phyloP scores from a whole-genome alignment of 1,139 yeast genomes.

The Lodderomyces jiufengensis region DNA sequence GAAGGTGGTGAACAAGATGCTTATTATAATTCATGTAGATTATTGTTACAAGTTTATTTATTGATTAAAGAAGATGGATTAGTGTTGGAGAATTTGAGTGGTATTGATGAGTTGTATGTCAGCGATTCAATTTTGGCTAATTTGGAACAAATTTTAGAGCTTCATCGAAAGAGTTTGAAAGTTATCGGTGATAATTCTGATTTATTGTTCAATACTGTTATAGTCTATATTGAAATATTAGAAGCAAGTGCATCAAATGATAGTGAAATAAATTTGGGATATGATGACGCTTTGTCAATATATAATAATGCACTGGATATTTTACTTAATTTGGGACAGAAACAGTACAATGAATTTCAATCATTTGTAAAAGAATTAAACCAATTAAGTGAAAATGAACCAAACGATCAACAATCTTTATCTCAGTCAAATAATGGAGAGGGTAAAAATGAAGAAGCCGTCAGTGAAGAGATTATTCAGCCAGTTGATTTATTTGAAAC shows the following conservation, averaged over 20 bases:
- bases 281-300: conserved; percentile 17
- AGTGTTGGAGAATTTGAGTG: conserved; percentile 30
- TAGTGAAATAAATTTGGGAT: conserved; percentile 19
- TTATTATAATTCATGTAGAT: conserved; percentile 46
- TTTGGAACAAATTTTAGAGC: conserved; percentile 28
- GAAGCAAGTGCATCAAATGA: conserved; percentile 22
- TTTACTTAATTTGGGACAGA: conserved; percentile 17
- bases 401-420: not conserved
- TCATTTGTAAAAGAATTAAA: conserved; percentile 27
- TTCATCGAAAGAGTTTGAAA: conserved; percentile 36
- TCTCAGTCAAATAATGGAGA: conserved; percentile 9
- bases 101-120: conserved; percentile 39
- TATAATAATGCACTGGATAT: conserved; percentile 19
- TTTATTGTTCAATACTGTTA: conserved; percentile 42
- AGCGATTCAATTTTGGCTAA: conserved; percentile 38
- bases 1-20: conserved; percentile 26
- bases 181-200: conserved; percentile 26
- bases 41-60: conserved; percentile 45
- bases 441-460: conserved; percentile 22
- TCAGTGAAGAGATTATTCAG: conserved; percentile 30
- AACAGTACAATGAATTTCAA: conserved; percentile 25
- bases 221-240: conserved; percentile 46
- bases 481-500: conserved; percentile 41
- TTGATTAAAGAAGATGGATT: conserved; percentile 38
- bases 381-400: conserved; percentile 8